A percentile compares a stretch with the other conserved stretches of the same genome.
Conservation (phyloP, 169 alveolate species). For the Eimeria sp. region DNA sequence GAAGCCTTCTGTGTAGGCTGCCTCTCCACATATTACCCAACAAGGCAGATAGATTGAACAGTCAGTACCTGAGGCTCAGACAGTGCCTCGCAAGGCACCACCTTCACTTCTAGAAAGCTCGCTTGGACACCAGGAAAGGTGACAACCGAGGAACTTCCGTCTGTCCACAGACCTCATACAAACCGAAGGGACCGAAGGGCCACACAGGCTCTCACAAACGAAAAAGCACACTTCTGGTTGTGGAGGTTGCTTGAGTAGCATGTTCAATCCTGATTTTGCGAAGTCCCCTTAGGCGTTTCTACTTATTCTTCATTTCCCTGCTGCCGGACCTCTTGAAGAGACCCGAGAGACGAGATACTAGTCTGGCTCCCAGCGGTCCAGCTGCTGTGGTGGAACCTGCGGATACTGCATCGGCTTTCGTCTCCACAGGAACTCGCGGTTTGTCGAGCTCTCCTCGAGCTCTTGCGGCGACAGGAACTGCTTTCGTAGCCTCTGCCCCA, state of each 20-base stretch:
- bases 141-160: not conserved
- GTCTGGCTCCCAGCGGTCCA: slow-evolving; percentile 70
- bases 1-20: not conserved
- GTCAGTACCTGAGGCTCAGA: not conserved
- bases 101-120: not conserved
- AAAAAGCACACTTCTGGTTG: not conserved
- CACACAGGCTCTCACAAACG: not conserved
- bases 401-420: not conserved
- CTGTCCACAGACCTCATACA: not conserved
- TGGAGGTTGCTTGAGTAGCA: not conserved
- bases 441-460: not conserved
- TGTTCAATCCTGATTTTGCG: not conserved
- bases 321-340: slow-evolving; percentile 54
- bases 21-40: not conserved
- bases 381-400: not conserved
- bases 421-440: not conserved
- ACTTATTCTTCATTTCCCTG: not conserved
- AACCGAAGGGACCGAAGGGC: not conserved
- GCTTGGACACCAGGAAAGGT: not conserved
- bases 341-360: slow-evolving; percentile 54
- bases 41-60: not conserved
- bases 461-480: not conserved
- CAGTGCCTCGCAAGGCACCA: not conserved
- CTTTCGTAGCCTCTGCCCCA: not conserved
- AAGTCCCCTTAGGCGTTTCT: not conserved